These are phyloP conservation scores for Thuidium tamariscinum DNA, from an alignment of 225 moss, liverwort and hornwort species.

Conservation along the genomic window DNA sequence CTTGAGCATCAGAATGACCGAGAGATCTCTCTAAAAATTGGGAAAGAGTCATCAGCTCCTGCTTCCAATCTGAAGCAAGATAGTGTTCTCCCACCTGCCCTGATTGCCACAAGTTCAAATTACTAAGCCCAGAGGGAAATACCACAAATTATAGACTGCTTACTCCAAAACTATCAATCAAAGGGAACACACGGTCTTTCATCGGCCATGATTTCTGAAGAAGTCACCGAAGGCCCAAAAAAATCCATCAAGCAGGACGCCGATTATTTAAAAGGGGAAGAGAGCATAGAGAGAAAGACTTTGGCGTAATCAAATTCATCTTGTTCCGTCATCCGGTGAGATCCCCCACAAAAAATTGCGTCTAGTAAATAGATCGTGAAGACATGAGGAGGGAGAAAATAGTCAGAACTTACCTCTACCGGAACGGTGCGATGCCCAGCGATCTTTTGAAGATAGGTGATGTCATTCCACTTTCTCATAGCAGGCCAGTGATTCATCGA, in stretches of 20 bases:
- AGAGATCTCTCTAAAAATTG: constrained; percentile 55
- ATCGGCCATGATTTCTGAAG: neutral
- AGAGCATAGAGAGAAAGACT: neutral
- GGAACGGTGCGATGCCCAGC: constrained; percentile 90
- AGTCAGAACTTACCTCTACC: constrained; percentile 48
- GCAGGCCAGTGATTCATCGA: constrained; percentile 86
- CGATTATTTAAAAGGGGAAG: neutral
- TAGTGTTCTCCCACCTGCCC: constrained; percentile 94
- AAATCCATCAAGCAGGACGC: neutral
- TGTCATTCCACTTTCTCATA: constrained; percentile 68
- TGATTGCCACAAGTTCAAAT: constrained; percentile 20
- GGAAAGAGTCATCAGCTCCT: constrained; percentile 94
- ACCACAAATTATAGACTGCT: neutral
- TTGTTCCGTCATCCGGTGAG: neutral
- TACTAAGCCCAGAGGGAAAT: constrained; percentile 8
- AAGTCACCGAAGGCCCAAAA: neutral
- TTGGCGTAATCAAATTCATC: neutral
- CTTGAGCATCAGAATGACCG: constrained; percentile 18
- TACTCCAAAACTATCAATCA: neutral
- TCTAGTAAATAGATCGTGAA: neutral
- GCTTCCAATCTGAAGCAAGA: constrained; percentile 87
- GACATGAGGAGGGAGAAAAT: neutral
- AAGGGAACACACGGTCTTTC: neutral
- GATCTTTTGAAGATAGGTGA: constrained; percentile 43
- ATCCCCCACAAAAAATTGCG: neutral